Percentiles rank a stretch among this genome's conserved stretches.
Evolutionary conservation across 2,329 filamentous ascomycete species (phyloP).

Genomic region (Cordyceps tenuipes): DNA sequence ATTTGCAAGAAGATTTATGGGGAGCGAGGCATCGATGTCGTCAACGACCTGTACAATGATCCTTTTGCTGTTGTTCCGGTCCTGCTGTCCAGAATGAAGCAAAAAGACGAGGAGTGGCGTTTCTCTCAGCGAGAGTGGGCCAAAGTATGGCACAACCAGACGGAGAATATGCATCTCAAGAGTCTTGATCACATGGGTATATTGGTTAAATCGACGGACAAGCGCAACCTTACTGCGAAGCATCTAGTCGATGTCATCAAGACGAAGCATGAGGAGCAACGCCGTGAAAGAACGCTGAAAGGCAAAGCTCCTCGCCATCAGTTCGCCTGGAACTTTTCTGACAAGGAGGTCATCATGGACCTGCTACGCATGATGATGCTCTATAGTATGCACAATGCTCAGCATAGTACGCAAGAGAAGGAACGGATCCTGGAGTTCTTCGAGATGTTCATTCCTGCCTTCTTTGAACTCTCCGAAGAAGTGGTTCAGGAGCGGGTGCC

Average conservation of each 20-base stretch:
- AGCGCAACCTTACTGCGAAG: conserved; percentile 84
- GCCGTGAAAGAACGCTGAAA: conserved; percentile 58
- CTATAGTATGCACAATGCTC: conserved; percentile 58
- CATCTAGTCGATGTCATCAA: conserved; percentile 85
- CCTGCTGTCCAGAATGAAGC: conserved; percentile 80
- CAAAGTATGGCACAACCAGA: conserved; percentile 96
- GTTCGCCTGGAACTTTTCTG: conserved; percentile 65
- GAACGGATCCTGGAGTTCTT: conserved; percentile 68
- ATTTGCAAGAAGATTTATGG: conserved; percentile 98
- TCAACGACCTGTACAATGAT: conserved; percentile 74
- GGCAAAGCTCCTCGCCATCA: conserved; percentile 60
- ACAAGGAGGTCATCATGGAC: conserved; percentile 59
- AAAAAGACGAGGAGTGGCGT: conserved; percentile 96
- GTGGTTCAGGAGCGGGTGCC: conserved; percentile 57
- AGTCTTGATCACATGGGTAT: conserved; percentile 96
- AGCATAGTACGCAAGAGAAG: conserved; percentile 65
- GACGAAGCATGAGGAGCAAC: conserved; percentile 85
- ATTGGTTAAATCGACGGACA: conserved; percentile 78
- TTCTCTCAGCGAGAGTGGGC: conserved; percentile 97
- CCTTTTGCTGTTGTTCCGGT: conserved; percentile 86
- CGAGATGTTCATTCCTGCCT: conserved; percentile 64
- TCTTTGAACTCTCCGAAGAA: conserved; percentile 69
- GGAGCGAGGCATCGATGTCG: conserved; percentile 75
- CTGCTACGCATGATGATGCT: conserved; percentile 55
- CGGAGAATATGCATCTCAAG: conserved; percentile 88